Evolutionary conservation across 1,284 basidiomycete species (phyloP), one percentile per base, ranked within the genome.

Genomic region (Ustanciosporium gigantosporum): DNA sequence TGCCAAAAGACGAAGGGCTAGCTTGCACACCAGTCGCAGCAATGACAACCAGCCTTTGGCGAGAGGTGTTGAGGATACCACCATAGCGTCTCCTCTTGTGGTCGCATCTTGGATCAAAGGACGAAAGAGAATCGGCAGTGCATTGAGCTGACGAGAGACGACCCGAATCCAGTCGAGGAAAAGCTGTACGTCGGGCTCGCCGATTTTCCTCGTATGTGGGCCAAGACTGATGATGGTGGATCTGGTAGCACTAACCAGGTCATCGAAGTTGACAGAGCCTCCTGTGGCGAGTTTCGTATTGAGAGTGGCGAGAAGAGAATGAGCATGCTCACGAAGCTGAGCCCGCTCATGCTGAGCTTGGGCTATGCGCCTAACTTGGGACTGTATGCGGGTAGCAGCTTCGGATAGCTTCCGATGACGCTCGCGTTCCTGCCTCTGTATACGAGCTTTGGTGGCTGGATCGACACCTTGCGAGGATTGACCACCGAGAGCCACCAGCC

Each of bases 401-500:
- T 44, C 2, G 4, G 49, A 43, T 19, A 47, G 47, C 38, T 39
- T 48, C 8, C 60, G 49, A 17, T 58, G 53, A 41, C 53, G 50
- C 31, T 64, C 55, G n/a, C 60, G 46, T 31, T 53, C 49, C 36
- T 53, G 25, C 17, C 60, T 48, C 25, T 64, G 47, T 7, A 40
- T 49, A 32, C 49, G 44, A 41, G 60, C 60, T 38, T 48, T 58
- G 21, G 25, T 40, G n/a, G 55, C 60, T 9, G 55, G 60, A 35
- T 64, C 53, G 22, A 40, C 42, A 3, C 48, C 27, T n/a, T 40
- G 21, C 5, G 49, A 46, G 20, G 65, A 59, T 4, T 48, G 38
- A 36, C 57, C 57, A 31, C 66, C 66, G 19, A 65, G 57, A 15
- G 49, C 57, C 34, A 68, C 62, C 7, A 44, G 39, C 15, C 55